A percentile compares a stretch with the other conserved stretches of the same genome.
Conservation (phyloP, 1,139 yeast genomes). For the Yamadazyma membranifaciens region DNA sequence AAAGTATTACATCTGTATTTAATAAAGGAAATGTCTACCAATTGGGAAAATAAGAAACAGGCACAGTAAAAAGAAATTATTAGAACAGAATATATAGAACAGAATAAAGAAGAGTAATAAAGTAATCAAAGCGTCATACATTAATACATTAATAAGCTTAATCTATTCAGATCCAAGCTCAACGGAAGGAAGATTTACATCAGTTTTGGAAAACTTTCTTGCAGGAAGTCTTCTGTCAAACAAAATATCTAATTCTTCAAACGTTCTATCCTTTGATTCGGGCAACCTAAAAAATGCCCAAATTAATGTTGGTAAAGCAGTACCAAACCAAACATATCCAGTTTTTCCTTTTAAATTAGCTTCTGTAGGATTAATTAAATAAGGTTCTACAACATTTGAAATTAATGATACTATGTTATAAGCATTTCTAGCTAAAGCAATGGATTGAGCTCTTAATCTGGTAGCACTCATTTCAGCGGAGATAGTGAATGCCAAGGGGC, state of each 20-base stretch:
- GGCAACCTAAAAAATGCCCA: slow-evolving; percentile 26
- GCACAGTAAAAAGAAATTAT: too few relatives aligned
- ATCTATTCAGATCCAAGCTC: slow-evolving; percentile 6
- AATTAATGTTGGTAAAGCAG: slow-evolving; percentile 25
- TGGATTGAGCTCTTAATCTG: slow-evolving; percentile 24
- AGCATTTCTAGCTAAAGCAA: slow-evolving; percentile 24
- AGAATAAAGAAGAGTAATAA: neutral
- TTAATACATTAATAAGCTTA: neutral
- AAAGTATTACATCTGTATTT: too few relatives aligned
- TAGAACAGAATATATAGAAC: too few relatives aligned
- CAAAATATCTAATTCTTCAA: slow-evolving; percentile 24
- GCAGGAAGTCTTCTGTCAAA: slow-evolving; percentile 21
- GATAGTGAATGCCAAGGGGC: slow-evolving; percentile 25
- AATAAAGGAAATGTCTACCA: too few relatives aligned
- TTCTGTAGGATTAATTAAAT: slow-evolving; percentile 23
- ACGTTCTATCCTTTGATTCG: slow-evolving; percentile 23
- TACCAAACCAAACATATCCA: slow-evolving; percentile 40
- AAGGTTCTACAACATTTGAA: slow-evolving; percentile 24
- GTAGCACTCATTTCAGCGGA: slow-evolving; percentile 25
- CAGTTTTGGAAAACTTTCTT: slow-evolving; percentile 17
- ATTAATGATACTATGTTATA: slow-evolving; percentile 21
- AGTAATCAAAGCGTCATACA: neutral
- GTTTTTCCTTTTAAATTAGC: slow-evolving; percentile 26
- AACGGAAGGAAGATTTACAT: slow-evolving; percentile 11
- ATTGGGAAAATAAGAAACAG: too few relatives aligned